Percentiles rank a stretch among this genome's conserved stretches.
Conservation (phyloP, 371 early-diverging fungal species). For the Lichtheimia hyalospora region DNA sequence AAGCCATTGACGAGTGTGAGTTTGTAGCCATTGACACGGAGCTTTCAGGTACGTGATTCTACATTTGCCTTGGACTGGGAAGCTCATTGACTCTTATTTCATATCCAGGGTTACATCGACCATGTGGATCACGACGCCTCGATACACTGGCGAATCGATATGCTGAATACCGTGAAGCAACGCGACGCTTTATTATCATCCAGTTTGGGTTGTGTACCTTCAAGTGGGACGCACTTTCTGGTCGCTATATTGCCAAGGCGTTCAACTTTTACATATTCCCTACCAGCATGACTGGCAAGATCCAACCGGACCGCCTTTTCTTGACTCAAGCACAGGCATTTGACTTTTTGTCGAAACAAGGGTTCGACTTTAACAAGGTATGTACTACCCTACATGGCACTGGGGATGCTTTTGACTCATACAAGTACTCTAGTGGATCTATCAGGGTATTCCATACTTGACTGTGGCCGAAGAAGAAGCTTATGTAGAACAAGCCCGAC, state of each 20-base stretch:
- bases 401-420: neutral
- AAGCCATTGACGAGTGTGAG: slow-evolving; percentile 71
- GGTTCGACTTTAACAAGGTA: slow-evolving; percentile 84
- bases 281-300: slow-evolving; percentile 52
- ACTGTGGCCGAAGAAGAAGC: slow-evolving; percentile 63
- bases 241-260: slow-evolving; percentile 74
- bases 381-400: too few species aligned
- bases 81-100: neutral
- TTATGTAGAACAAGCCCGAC: slow-evolving; percentile 42
- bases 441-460: slow-evolving; percentile 78
- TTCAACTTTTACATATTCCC: slow-evolving; percentile 93
- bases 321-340: slow-evolving; percentile 69
- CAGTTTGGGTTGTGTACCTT: slow-evolving; percentile 88
- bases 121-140: slow-evolving; percentile 28
- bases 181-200: slow-evolving; percentile 60
- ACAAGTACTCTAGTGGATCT: slow-evolving; percentile 43
- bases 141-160: slow-evolving; percentile 68
- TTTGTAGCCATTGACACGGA: slow-evolving; percentile 88
- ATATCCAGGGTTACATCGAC: slow-evolving; percentile 40
- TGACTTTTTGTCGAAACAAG: slow-evolving; percentile 75
- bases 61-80: neutral
- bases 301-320: slow-evolving; percentile 68
- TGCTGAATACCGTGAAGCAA: slow-evolving; percentile 57
- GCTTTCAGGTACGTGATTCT: slow-evolving; percentile 63
- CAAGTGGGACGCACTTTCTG: slow-evolving; percentile 57